Base-by-base conservation (phyloP, 495 filamentous ascomycete species). In the Penicillium verhagenii region DNA sequence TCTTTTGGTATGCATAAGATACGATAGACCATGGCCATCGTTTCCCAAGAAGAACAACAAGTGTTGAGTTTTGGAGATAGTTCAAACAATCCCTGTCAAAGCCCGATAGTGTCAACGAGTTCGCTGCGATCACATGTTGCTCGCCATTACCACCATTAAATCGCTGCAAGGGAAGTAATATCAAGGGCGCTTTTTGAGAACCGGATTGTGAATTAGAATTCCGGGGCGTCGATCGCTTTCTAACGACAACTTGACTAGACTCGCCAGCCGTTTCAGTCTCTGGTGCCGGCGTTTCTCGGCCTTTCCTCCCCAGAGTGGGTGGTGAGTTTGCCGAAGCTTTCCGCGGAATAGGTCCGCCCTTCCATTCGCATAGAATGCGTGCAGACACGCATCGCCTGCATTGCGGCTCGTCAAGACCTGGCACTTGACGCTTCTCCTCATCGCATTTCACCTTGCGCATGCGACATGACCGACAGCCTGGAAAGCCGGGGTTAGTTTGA, bases 381-480 rank as follows among this genome's bases (percentile, higher is more conserved):
- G 63, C 69, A n/a, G 52, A 54, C 14, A 52, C 45, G 52, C 67
- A 70, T 29, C 67, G 63, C 45, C 52, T 57, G 48, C 65, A 72
- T 39, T 72, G 67, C 35, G 70, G 64, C 52, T 71, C 67, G n/a
- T 54, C 53, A 10, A 63, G 57, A n/a, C 57, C 58, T 16, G 50
- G 44, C 9, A 60, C 52, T 3, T 10, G 20, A 2, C 65, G 42
- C 50, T 71, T 74, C 23, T 67, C 67, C 43, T 72, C 66, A 35
- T 70, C 71, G 33, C 66, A 74, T 61, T 69, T 71, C 16, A 69
- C 63, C 56, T 69, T 69, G 46, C 69, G 67, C 29, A 67, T 65
- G 18, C 65, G 58, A 60, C 72, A 74, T 33, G 72, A 71, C 23
- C 66, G 66, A 49, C 68, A 72, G 16, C 66, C 68, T 64, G 21